A percentile compares a stretch with the other conserved stretches of the same genome.
Evolutionary conservation across 2,329 filamentous ascomycete species (phyloP).

Genomic region (Bipolaris sorokiniana): DNA sequence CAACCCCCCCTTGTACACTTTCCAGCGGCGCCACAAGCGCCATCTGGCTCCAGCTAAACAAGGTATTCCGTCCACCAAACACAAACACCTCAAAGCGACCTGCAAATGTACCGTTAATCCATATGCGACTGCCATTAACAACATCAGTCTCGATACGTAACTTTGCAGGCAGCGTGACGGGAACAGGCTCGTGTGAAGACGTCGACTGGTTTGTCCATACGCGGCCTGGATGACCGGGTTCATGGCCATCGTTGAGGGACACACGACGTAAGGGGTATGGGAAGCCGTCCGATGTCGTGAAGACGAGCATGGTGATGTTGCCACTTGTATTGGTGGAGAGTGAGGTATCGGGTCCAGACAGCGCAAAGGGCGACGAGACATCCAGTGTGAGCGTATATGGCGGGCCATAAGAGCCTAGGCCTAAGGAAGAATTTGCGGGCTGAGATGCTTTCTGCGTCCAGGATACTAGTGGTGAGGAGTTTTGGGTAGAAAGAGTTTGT

Average conservation of each 20-base stretch:
- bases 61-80: conserved; percentile 59
- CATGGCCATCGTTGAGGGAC: conserved; percentile 52
- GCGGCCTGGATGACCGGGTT: conserved; percentile 56
- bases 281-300: conserved; percentile 48
- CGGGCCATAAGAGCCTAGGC: conserved; percentile 53
- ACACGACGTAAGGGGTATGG: conserved; percentile 59
- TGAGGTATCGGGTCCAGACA: conserved; percentile 53
- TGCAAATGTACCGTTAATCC: conserved; percentile 54
- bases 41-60: conserved; percentile 64
- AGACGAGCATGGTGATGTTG: conserved; percentile 47
- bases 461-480: conserved; percentile 31
- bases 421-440: conserved; percentile 26
- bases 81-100: conserved; percentile 63
- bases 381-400: conserved; percentile 54
- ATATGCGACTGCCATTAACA: conserved; percentile 57
- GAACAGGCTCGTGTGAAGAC: conserved; percentile 54
- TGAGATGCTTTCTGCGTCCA: conserved; percentile 37
- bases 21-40: conserved; percentile 61
- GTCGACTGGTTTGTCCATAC: conserved; percentile 59
- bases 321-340: conserved; percentile 36
- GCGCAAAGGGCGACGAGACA: conserved; percentile 52
- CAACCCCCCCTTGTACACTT: conserved; percentile 37
- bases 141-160: conserved; percentile 55
- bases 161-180: conserved; percentile 40
- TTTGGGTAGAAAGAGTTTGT: conserved; percentile 2